Percentiles rank a stretch among this genome's conserved stretches.
Evolutionary conservation across 1,139 yeast species (phyloP).

Genomic region (Candida tetrigidarum): DNA sequence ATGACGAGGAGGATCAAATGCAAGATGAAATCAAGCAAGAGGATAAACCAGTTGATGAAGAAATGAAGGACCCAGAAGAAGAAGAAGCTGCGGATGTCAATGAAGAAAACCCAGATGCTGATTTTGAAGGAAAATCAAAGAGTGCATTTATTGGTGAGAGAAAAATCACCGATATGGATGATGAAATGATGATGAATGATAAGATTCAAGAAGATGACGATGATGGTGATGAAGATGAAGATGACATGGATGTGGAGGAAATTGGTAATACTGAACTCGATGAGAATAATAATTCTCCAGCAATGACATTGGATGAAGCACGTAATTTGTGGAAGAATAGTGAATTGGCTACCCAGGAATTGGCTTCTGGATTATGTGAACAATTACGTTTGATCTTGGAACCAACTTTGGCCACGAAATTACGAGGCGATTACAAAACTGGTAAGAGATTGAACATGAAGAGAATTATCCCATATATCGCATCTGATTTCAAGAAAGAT

Average conservation of each 20-base stretch:
- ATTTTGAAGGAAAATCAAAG: constrained; percentile 55
- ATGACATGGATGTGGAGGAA: constrained; percentile 21
- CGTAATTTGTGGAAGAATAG: constrained; percentile 80
- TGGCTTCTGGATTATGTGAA: constrained; percentile 88
- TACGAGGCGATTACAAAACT: constrained; percentile 94
- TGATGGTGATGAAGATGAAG: constrained; percentile 19
- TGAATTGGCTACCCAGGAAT: constrained; percentile 82
- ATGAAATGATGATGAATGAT: constrained; percentile 24
- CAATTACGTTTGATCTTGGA: constrained; percentile 91
- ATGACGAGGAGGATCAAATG: constrained; percentile 31
- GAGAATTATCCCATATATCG: constrained; percentile 96
- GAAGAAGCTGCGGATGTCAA: constrained; percentile 23
- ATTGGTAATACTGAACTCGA: constrained; percentile 30
- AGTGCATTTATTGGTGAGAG: constrained; percentile 59
- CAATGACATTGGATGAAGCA: constrained; percentile 66
- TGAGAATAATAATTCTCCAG: constrained; percentile 37
- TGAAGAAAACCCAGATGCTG: constrained; percentile 38
- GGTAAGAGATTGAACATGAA: constrained; percentile 98
- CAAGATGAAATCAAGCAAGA: constrained; percentile 28
- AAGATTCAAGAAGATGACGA: constrained; percentile 25
- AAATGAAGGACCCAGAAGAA: constrained; percentile 17
- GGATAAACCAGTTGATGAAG: constrained; percentile 26
- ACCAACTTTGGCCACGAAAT: constrained; percentile 93
- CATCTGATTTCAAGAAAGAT: constrained; percentile 96
- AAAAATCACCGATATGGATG: constrained; percentile 47